Evolutionary conservation across 1,139 yeast species (phyloP), one percentile per base, ranked within the genome.

Genomic region (Kodamaea alishanica): DNA sequence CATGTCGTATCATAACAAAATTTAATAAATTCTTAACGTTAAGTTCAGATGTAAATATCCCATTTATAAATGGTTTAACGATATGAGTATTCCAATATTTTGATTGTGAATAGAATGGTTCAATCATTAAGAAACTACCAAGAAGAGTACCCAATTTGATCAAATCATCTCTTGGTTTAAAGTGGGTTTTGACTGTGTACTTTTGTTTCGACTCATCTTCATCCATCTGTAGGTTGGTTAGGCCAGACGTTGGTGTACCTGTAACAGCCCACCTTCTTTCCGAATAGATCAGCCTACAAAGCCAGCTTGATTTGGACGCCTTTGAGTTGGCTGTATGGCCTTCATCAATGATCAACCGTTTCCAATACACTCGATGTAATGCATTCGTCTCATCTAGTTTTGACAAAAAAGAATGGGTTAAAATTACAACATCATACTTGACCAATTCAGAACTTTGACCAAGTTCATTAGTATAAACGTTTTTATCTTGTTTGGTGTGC

Each of bases 191-290:
- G 7, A 70, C 63, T 4, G 61, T 54, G 42, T 68, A 71, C 24
- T 77, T 71, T 36, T 62, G 60, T 28, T 62, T 56, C 37, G 63
- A 67, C 3, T 38, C 39, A 8, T 65, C 70, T 44, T 74, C 78
- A 46, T 73, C 76, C 69, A 81, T 69, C 43, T 79, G 75, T 3
- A 81, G 55, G 33, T 72, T 72, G 0, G 87, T 81, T 42, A 82
- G 60, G 0, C 89, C 89, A 0, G 84, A 72, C 0, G 88, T 81
- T 2, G 89, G 89, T 0, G 89, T 83, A 26, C 90, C 89, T 0
- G 85, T 77, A 1, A 83, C 85, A 0, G 81, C 81, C 90, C 89
- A 83, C 44, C 76, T 67, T 37, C 87, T 63, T 51, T 83, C 89
- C 7, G 77, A 74, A 40, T 62, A 58, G 37, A 83, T 53, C 12